Percentiles rank a stretch among this genome's conserved stretches.
Evolutionary conservation across 768 basidiomycete genomes (phyloP).

Genomic region (Psilocybe cubensis): DNA sequence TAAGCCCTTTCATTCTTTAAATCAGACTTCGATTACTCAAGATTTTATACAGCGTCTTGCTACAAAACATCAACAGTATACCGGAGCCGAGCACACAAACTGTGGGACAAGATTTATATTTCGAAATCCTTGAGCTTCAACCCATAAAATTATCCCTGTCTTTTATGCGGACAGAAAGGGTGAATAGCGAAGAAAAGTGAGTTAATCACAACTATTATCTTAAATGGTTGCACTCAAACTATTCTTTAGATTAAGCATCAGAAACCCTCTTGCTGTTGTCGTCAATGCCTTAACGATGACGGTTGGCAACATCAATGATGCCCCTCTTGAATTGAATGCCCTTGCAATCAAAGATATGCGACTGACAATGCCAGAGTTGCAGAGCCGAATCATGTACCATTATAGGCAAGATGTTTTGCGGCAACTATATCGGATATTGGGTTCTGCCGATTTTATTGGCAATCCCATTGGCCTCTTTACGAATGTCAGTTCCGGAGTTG

Average conservation of each 20-base stretch:
- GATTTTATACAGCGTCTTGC: slow-evolving; percentile 55
- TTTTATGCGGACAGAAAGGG: slow-evolving; percentile 95
- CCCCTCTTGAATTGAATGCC: slow-evolving; percentile 92
- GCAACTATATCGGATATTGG: slow-evolving; percentile 94
- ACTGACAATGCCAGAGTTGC: slow-evolving; percentile 80
- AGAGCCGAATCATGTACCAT: slow-evolving; percentile 84
- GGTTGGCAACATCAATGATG: slow-evolving; percentile 95
- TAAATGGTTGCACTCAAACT: slow-evolving; percentile 9
- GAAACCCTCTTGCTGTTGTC: slow-evolving; percentile 91
- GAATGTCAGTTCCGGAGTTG: slow-evolving; percentile 96
- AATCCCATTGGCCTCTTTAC: slow-evolving; percentile 98
- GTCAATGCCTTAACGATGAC: slow-evolving; percentile 97
- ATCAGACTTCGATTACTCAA: background rate
- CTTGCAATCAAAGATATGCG: slow-evolving; percentile 95
- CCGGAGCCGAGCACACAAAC: slow-evolving; percentile 71
- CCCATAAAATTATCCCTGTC: slow-evolving; percentile 92
- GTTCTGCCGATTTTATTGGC: slow-evolving; percentile 97
- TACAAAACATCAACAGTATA: slow-evolving; percentile 68
- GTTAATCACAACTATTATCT: slow-evolving; percentile 23
- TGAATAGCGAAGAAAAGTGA: slow-evolving; percentile 93
- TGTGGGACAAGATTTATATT: slow-evolving; percentile 84
- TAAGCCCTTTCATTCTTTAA: slow-evolving; percentile 39
- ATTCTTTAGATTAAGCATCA: slow-evolving; percentile 61
- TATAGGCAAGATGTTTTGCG: slow-evolving; percentile 93
- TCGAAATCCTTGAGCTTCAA: slow-evolving; percentile 93